Conservation (phyloP, 257 asterid species). For the Mentha longifolia region DNA sequence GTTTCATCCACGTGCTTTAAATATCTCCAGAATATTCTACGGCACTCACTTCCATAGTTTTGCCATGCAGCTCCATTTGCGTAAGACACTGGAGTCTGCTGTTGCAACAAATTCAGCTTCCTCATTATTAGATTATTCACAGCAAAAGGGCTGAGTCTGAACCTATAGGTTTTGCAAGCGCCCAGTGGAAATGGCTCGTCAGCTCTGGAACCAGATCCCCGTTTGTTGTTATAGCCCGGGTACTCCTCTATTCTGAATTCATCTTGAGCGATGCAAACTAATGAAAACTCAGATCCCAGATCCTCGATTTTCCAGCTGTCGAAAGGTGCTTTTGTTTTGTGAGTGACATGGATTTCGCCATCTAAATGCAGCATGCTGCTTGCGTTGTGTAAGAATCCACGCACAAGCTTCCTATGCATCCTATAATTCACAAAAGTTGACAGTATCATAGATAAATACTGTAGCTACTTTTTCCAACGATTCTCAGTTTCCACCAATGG, state of each 20-base stretch:
- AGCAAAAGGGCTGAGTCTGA: constrained; percentile 7
- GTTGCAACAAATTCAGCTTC: neutral
- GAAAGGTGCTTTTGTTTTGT: constrained; percentile 49
- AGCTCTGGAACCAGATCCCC: constrained; percentile 50
- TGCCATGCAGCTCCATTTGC: neutral
- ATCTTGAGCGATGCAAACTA: constrained; percentile 33
- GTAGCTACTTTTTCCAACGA: neutral
- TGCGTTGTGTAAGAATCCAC: constrained; percentile 34
- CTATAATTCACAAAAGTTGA: constrained; percentile 37
- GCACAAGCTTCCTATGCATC: constrained; percentile 55
- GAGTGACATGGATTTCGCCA: constrained; percentile 60
- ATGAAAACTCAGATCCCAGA: constrained; percentile 40
- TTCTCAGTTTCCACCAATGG: neutral
- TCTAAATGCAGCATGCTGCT: constrained; percentile 31
- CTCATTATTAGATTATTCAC: neutral
- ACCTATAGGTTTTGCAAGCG: constrained; percentile 53
- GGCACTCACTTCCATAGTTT: constrained; percentile 31
- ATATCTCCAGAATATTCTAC: constrained; percentile 41
- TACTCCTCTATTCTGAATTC: constrained; percentile 51
- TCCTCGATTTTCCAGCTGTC: constrained; percentile 49
- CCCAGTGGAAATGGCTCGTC: constrained; percentile 55
- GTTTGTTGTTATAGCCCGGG: constrained; percentile 58
- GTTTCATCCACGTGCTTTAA: constrained; percentile 43
- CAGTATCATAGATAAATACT: neutral
- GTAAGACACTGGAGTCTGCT: neutral